phyloP scores from a whole-genome alignment of 495 filamentous ascomycete species.

The Darksidea phi region DNA sequence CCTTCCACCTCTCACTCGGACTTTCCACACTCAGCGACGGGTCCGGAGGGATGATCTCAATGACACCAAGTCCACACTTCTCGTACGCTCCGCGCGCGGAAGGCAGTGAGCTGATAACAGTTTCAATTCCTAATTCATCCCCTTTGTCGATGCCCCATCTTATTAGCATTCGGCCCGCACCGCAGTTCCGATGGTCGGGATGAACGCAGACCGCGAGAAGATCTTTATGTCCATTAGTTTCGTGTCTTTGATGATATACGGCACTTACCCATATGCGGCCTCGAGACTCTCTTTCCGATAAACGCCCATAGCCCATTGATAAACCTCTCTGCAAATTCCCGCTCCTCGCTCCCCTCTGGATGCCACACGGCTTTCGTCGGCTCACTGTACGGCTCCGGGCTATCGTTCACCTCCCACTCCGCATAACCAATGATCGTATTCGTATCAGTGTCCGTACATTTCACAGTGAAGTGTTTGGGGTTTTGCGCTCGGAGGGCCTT shows the following conservation, averaged over 20 bases:
- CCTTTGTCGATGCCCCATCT: conserved; percentile 43
- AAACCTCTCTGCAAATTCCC: conserved; percentile 26
- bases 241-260: not conserved
- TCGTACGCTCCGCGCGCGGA: conserved; percentile 42
- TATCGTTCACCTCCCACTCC: conserved; percentile 42
- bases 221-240: conserved; percentile 6
- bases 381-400: conserved; percentile 31
- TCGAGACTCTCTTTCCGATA: conserved; percentile 16
- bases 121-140: conserved; percentile 43
- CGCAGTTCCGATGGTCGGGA: conserved; percentile 26
- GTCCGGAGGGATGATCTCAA: conserved; percentile 18
- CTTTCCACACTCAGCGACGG: conserved; percentile 11
- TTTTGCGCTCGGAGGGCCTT: not conserved
- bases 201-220: conserved; percentile 17
- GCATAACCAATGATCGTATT: conserved; percentile 40
- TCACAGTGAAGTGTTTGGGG: conserved; percentile 31
- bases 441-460: conserved; percentile 42
- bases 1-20: conserved; percentile 26
- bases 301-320: conserved; percentile 29
- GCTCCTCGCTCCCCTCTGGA: conserved; percentile 34
- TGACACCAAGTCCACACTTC: conserved; percentile 38
- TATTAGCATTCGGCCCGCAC: conserved; percentile 43
- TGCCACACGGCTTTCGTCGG: conserved; percentile 36
- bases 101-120: conserved; percentile 40
- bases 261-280: conserved; percentile 28